These are phyloP conservation scores for Oryza longistaminata DNA, from an alignment of 176 grass and related monocot genomes.

Conservation along the genomic window DNA sequence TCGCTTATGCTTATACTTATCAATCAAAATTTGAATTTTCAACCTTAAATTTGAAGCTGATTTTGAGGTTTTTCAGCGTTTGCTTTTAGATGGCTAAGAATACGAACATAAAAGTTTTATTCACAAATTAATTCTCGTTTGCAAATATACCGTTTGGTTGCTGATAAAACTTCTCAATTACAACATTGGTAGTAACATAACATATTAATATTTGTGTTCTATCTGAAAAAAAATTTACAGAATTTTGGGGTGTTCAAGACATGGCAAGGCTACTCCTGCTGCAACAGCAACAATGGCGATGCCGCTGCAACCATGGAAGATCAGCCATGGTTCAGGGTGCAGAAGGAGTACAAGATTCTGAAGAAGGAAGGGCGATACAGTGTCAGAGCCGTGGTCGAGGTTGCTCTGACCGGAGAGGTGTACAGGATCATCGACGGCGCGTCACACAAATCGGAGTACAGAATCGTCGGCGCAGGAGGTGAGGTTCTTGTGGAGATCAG, in stretches of 20 bases:
- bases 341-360: constrained; percentile 24
- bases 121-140: too few species aligned
- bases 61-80: too few species aligned
- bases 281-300: background rate
- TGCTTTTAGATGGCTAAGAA: too few species aligned
- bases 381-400: background rate
- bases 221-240: constrained; percentile 18
- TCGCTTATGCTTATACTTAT: too few species aligned
- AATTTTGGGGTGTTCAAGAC: constrained; percentile 39
- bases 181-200: background rate
- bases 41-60: too few species aligned
- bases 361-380: constrained; percentile 28
- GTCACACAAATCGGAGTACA: constrained; percentile 47
- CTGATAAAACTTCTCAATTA: background rate
- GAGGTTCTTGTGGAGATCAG: constrained; percentile 27
- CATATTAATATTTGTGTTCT: background rate
- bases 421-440: constrained; percentile 30
- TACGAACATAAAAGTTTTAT: too few species aligned
- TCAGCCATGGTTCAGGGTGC: constrained; percentile 65
- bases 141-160: background rate
- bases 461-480: constrained; percentile 2
- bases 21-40: too few species aligned
- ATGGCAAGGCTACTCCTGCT: constrained; percentile 39
- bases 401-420: constrained; percentile 18
- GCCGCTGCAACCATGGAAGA: background rate